phyloP scores from a whole-genome alignment of 495 filamentous ascomycete species.

The Hypoxylon intermedium region DNA sequence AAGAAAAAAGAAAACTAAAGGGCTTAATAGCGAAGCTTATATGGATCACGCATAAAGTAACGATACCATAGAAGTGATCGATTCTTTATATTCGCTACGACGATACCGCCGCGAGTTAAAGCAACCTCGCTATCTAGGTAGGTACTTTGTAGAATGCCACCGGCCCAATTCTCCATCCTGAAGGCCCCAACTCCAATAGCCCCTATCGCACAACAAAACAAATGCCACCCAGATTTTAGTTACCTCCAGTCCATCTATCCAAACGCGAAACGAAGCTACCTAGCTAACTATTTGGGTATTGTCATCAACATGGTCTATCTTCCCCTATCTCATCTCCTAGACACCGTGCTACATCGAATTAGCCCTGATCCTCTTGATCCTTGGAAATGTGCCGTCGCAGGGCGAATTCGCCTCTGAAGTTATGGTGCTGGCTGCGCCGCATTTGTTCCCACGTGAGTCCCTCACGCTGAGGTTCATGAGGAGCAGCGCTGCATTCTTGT shows the following conservation, averaged over 20 bases:
- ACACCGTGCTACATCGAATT: conserved; percentile 43
- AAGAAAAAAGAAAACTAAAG: conserved; percentile 1
- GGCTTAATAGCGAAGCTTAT: too few relatives aligned
- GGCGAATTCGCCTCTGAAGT: conserved; percentile 15
- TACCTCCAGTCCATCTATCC: conserved; percentile 7
- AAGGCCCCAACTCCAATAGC: conserved; percentile 9
- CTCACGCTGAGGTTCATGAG: conserved; percentile 63
- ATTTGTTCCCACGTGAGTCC: conserved; percentile 40
- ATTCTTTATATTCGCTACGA: conserved; percentile 7
- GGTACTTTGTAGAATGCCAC: conserved; percentile 18
- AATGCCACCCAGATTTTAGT: conserved; percentile 3
- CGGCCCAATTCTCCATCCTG: conserved; percentile 8
- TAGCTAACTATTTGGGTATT: conserved; percentile 1
- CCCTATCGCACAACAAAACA: not conserved
- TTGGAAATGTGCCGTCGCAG: conserved; percentile 20
- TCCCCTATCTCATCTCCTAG: not conserved
- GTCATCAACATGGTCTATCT: not conserved
- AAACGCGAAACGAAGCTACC: conserved; percentile 1
- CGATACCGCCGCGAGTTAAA: conserved; percentile 1
- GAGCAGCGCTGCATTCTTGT: conserved; percentile 65
- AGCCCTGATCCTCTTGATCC: conserved; percentile 48
- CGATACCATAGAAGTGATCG: not conserved
- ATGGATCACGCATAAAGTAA: not conserved
- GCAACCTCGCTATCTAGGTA: conserved; percentile 1
- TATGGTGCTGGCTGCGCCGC: conserved; percentile 6